Evolutionary conservation across 768 basidiomycete species (phyloP).

Genomic region (Pleurotus eryngii): DNA sequence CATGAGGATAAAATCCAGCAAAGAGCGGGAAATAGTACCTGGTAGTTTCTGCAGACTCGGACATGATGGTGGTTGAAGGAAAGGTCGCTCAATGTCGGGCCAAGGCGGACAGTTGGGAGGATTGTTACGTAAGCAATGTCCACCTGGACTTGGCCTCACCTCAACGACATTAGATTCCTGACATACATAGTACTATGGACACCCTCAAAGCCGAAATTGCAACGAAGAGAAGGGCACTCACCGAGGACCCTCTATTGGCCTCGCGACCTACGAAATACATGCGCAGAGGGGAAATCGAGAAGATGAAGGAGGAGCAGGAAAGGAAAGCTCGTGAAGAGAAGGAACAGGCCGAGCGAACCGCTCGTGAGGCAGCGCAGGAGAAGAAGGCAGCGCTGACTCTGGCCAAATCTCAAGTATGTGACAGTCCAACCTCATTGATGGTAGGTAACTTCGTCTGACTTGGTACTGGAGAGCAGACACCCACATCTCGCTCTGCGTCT

Average conservation of each 20-base stretch:
- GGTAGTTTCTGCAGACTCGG: constrained; percentile 50
- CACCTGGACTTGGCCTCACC: constrained; percentile 14
- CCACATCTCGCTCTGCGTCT: constrained; percentile 37
- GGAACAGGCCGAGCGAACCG: constrained; percentile 29
- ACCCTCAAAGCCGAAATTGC: constrained; percentile 87
- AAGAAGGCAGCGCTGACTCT: background rate
- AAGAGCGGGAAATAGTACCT: constrained; percentile 36
- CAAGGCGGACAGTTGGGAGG: constrained; percentile 33
- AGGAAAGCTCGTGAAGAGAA: constrained; percentile 32
- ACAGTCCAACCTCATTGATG: constrained; percentile 6
- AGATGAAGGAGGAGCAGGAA: constrained; percentile 51
- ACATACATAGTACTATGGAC: constrained; percentile 56
- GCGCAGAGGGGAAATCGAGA: constrained; percentile 87
- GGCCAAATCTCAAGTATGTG: constrained; percentile 40
- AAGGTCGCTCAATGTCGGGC: constrained; percentile 29
- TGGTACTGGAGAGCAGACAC: constrained; percentile 45
- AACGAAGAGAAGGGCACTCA: constrained; percentile 76
- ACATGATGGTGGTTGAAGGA: constrained; percentile 46
- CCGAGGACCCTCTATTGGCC: constrained; percentile 35
- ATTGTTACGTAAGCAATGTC: constrained; percentile 30
- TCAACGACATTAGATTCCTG: background rate
- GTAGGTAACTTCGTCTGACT: constrained; percentile 27
- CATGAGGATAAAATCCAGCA: constrained; percentile 12
- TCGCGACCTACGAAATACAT: constrained; percentile 81
- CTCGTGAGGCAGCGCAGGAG: constrained; percentile 21